Evolutionary conservation across 1,139 yeast species (phyloP), one percentile per base, ranked within the genome.

Genomic region (Yamadazyma siamensis): DNA sequence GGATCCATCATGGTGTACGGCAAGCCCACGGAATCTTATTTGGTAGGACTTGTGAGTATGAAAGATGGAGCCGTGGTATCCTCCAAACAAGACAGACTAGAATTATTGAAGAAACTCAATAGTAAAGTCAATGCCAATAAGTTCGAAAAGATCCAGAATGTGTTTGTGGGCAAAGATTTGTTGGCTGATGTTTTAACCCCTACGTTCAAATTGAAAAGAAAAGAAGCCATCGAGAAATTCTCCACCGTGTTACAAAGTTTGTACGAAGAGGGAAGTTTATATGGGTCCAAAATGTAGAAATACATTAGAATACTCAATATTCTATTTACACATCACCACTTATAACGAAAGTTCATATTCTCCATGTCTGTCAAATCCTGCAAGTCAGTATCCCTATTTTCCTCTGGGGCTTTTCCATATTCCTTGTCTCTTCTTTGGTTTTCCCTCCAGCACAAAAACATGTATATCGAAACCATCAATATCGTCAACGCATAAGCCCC

Each of bases 31-130:
- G 65, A 75, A 44, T 62, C 73, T 2, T 79, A 49, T 45, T 54
- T 81, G 34, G 80, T 82, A 6, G 86, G 77, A 6, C 57, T 81
- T 26, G 58, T 74, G 23, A 86, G 86, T n/a, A 56, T 80, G 31
- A 30, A 20, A 32, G 39, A 20, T 29, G 30, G 8, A 10, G 23
- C 11, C 2, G 16, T 7, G 8, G 9, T 14, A n/a, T 21, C 28
- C 6, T 15, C 8, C 5, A 13, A 22, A 4, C 14, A 17, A 14
- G 28, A 27, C 11, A 27, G 13, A 11, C 4, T 21, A 14, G 26
- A 27, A 13, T 14, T 27, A 4, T 25, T 31, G 20, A 28, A 38
- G n/a, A 20, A 24, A 8, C 34, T 61, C 35, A 63, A 62, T 35
- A 34, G 34, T 10, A 47, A 50, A 23, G 59, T 57, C 3, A 32